Percentiles rank a stretch among this genome's conserved stretches.
Conservation (phyloP, 176 grass and related monocot species). For the Cenchrus purpureus region DNA sequence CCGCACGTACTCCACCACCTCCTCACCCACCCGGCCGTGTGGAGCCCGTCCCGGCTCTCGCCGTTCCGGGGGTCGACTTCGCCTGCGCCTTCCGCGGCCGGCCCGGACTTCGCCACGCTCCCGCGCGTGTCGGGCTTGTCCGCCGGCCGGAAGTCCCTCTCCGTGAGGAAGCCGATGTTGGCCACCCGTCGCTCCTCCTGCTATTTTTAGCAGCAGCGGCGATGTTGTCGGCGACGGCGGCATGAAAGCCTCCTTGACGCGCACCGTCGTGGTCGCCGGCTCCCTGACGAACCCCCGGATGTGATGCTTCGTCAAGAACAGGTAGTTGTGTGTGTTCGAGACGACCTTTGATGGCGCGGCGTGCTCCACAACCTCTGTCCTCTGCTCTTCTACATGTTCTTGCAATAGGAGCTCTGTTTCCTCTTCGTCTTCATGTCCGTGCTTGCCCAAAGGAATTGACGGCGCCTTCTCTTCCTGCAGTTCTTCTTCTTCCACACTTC, state of each 20-base stretch:
- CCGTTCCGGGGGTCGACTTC: conserved; percentile 65
- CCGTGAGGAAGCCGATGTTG: conserved; percentile 29
- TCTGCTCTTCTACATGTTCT: neutral
- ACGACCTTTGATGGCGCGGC: conserved; percentile 16
- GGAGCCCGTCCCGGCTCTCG: conserved; percentile 60
- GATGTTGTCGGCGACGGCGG: conserved; percentile 13
- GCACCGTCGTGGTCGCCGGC: conserved; percentile 69
- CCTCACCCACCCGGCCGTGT: conserved; percentile 77
- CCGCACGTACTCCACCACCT: conserved; percentile 62
- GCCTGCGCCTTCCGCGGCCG: conserved; percentile 61
- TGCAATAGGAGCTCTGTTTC: conserved; percentile 32
- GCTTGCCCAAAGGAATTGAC: neutral
- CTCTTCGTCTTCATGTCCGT: conserved; percentile 18
- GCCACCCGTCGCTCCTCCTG: conserved; percentile 38
- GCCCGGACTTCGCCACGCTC: conserved; percentile 32
- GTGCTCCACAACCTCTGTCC: neutral
- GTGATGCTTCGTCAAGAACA: conserved; percentile 63
- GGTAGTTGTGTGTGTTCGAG: conserved; percentile 61
- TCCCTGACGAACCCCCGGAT: conserved; percentile 71
- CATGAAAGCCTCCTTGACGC: conserved; percentile 60
- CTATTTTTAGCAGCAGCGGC: neutral
- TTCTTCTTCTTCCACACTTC: neutral
- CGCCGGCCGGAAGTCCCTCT: conserved; percentile 25
- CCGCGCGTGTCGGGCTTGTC: conserved; percentile 19
- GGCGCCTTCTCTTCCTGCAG: conserved; percentile 1